Base-by-base conservation (phyloP, 331 rosid genomes). In the Quercus phellos region DNA sequence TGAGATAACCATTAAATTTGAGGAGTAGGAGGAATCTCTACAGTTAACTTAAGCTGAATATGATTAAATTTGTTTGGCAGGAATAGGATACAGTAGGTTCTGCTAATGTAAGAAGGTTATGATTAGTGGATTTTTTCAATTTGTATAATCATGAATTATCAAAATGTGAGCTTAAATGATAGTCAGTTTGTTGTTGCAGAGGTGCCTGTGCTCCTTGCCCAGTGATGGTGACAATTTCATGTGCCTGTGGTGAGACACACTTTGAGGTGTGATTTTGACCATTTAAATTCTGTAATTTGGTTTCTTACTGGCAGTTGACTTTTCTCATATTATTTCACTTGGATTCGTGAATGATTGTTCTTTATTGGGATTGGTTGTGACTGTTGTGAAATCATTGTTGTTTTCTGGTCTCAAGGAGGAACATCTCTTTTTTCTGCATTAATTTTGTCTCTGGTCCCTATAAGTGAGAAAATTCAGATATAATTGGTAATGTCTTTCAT, bases 181-280 rank as follows among this genome's bases (percentile, higher is more conserved):
- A 71, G 72, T 72, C 70, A 54, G 56, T 86, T 90, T 86, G 76
- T 81, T 88, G 43, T 68, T 82, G 86, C 97, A 94, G 99, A 77
- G 99, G 98, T 85, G 78, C 96, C 68, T 94, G 98, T 83, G 95
- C 99, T 84, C 99, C 99, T 74, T 94, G 99, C 76, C 99, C 98
- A 8, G 89, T 92, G 75, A 92, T 92, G 99, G 97, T 92, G 83
- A 92, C 93, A 53, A 92, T 94, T 74, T 74, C 97, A 6, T 94
- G 99, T 82, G 89, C 90, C 61, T 92, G 99, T 72, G 97, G 97
- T 54, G 96, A 84, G 86, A 94, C 98, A 42, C 96, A 88, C 79
- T 89, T 90, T 81, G 98, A 94, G 99, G 99, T 94, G 73, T 74
- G 85, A 75, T 3, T 81, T 87, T 84, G 70, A 34, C 67, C 63